Evolutionary conservation across 1,284 basidiomycete genomes (phyloP).

Genomic region (Papiliotrema terrestris): DNA sequence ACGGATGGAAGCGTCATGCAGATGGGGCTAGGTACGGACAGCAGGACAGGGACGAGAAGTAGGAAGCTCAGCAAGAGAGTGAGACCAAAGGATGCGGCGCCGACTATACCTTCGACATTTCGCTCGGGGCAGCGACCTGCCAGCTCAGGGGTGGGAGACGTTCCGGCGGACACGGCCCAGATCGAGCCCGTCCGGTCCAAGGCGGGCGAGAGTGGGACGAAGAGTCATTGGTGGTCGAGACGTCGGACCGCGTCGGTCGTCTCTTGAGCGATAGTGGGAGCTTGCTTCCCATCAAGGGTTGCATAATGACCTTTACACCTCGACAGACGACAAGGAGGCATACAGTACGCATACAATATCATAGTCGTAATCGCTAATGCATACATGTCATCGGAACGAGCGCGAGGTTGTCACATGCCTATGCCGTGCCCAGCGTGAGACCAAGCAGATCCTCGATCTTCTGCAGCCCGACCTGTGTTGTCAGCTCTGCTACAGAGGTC

Average conservation of each 20-base stretch:
- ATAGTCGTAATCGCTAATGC: background rate
- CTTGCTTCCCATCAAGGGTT: too few species aligned
- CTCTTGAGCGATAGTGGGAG: background rate
- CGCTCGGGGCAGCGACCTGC: too few species aligned
- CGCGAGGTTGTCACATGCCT: too few species aligned
- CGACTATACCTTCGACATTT: background rate
- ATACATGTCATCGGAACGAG: background rate
- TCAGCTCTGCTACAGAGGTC: background rate
- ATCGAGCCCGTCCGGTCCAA: too few species aligned
- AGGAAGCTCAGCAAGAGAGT: background rate
- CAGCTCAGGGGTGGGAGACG: too few species aligned
- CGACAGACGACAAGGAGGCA: too few species aligned
- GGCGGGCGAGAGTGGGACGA: background rate
- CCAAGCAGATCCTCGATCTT: slow-evolving; percentile 33
- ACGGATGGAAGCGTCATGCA: too few species aligned
- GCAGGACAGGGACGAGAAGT: background rate
- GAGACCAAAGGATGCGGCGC: background rate
- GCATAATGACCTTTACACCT: too few species aligned
- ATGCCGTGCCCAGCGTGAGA: slow-evolving; percentile 1
- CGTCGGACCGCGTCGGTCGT: background rate
- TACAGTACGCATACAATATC: background rate
- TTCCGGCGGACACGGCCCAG: background rate
- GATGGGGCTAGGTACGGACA: background rate
- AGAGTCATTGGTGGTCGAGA: slow-evolving; percentile 19
- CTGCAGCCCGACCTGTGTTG: slow-evolving; percentile 24